Evolutionary conservation across 2,329 filamentous ascomycete genomes (phyloP).

Genomic region (Aspergillus versicolor): DNA sequence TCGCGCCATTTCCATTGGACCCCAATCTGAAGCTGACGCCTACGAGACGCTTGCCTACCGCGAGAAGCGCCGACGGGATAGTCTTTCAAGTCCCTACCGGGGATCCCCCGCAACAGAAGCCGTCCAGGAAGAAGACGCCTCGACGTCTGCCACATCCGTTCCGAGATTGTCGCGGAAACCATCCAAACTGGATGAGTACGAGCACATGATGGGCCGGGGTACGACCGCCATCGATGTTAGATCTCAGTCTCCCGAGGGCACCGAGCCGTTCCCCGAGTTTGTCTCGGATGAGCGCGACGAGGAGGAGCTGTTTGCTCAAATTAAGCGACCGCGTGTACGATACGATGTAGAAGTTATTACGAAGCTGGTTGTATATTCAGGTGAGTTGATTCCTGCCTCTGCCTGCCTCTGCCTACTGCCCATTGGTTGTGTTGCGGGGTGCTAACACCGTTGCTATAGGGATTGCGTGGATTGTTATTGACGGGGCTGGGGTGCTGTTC

Average conservation of each 20-base stretch:
- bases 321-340: conserved; percentile 82
- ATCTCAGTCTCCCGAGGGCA: conserved; percentile 22
- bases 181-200: conserved; percentile 61
- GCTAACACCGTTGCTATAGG: conserved; percentile 48
- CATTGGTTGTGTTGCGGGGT: not conserved
- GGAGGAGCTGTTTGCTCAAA: conserved; percentile 76
- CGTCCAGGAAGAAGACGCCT: conserved; percentile 23
- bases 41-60: conserved; percentile 94
- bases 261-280: conserved; percentile 29
- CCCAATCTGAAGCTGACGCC: conserved; percentile 92
- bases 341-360: conserved; percentile 99
- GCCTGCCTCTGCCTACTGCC: not conserved
- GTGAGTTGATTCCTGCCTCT: conserved; percentile 49
- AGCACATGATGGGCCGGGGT: conserved; percentile 72
- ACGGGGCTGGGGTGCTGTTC: conserved; percentile 72
- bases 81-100: conserved; percentile 46
- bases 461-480: conserved; percentile 78
- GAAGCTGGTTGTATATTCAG: conserved; percentile 90
- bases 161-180: conserved; percentile 45
- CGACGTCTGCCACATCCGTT: conserved; percentile 30
- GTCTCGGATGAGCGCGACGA: conserved; percentile 55
- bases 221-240: conserved; percentile 36
- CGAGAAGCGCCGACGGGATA: conserved; percentile 66
- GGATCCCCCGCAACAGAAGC: conserved; percentile 25
- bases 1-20: conserved; percentile 83